These are phyloP conservation scores for Puya raimondii DNA, from an alignment of 176 grass and related monocot species.

Conservation along the genomic window DNA sequence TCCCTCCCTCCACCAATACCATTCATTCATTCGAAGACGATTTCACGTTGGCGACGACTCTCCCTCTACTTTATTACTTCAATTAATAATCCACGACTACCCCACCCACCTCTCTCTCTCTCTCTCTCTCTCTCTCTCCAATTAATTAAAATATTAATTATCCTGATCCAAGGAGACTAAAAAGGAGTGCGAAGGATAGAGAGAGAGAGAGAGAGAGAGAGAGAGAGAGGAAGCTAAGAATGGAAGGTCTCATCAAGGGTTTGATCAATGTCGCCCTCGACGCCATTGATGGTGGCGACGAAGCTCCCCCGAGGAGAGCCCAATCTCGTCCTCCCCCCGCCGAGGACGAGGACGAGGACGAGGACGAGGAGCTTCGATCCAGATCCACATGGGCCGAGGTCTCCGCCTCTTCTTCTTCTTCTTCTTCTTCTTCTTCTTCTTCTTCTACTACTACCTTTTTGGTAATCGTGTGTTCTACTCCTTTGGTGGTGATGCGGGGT, in stretches of 20 bases:
- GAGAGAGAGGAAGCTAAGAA: slow-evolving; percentile 18
- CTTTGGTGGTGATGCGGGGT: background rate
- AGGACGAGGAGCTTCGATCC: slow-evolving; percentile 40
- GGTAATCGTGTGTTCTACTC: slow-evolving; percentile 1
- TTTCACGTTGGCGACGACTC: background rate
- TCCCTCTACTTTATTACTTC: background rate
- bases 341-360: slow-evolving; percentile 17
- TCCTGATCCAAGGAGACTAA: slow-evolving; percentile 34
- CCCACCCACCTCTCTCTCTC: background rate
- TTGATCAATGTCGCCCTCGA: slow-evolving; percentile 60
- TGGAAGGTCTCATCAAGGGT: slow-evolving; percentile 83
- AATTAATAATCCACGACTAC: background rate
- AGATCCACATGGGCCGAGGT: slow-evolving; percentile 89
- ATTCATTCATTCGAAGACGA: background rate
- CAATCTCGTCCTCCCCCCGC: slow-evolving; percentile 2
- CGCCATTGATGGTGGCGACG: slow-evolving; percentile 21
- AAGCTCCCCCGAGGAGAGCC: slow-evolving; percentile 32
- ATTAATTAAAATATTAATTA: background rate
- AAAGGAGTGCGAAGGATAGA: background rate
- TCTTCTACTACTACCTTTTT: background rate
- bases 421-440: slow-evolving; percentile 9
- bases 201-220: too few relatives aligned
- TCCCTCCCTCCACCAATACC: background rate
- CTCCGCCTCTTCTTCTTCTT: slow-evolving; percentile 11
- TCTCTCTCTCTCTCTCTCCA: background rate